These are phyloP conservation scores for Arctostaphylos glauca DNA, from an alignment of 148 eudicot genomes.

Conservation along the genomic window DNA sequence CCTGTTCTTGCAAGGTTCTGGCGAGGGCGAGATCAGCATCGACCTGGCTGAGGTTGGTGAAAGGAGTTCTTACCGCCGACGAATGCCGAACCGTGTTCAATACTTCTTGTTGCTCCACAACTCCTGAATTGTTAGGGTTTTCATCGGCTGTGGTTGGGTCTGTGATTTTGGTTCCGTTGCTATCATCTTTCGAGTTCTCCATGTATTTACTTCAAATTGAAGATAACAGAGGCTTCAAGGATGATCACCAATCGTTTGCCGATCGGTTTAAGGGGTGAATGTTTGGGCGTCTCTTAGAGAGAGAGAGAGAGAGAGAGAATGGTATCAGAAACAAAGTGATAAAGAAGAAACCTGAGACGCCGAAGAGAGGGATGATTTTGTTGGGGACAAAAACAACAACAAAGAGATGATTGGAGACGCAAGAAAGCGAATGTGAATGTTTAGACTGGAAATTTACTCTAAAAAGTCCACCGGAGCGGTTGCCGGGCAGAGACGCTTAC, in stretches of 20 bases:
- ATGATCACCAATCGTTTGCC: neutral
- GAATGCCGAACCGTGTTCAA: constrained; percentile 10
- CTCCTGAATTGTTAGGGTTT: constrained; percentile 19
- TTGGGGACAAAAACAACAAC: no score
- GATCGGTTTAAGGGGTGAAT: neutral
- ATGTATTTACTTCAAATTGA: constrained; percentile 1
- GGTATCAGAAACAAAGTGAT: neutral
- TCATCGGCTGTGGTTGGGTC: neutral
- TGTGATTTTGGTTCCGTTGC: constrained; percentile 7
- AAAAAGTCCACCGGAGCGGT: no score
- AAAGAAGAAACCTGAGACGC: neutral
- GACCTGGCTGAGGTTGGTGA: constrained; percentile 81
- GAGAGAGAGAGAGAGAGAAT: neutral
- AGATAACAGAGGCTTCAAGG: neutral
- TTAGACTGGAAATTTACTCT: no score
- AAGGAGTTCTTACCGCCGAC: constrained; percentile 52
- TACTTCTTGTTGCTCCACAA: constrained; percentile 4
- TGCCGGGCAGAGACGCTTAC: no score
- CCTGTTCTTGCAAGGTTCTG: constrained; percentile 94
- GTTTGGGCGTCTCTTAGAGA: neutral
- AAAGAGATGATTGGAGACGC: no score
- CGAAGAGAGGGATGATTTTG: neutral
- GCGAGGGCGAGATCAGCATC: constrained; percentile 99
- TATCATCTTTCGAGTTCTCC: constrained; percentile 16
- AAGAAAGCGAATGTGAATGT: no score